Percentiles rank a stretch among this genome's conserved stretches.
Evolutionary conservation across 768 basidiomycete genomes (phyloP).

Genomic region (Leccinum truebloodii): DNA sequence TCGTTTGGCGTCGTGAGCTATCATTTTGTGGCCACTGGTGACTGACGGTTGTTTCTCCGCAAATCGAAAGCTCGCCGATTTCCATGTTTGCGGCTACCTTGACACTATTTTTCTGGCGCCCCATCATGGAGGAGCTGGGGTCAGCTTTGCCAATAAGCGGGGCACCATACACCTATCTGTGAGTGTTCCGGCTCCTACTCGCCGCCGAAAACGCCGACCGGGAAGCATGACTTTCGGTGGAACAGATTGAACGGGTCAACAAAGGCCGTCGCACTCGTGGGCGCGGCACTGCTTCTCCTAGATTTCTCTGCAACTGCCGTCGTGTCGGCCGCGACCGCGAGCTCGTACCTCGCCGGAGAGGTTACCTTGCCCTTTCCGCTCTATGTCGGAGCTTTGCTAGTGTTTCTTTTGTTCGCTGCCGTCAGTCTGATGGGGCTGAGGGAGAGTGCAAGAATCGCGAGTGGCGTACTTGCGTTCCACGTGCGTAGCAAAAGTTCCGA

Average conservation of each 20-base stretch:
- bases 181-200: slow-evolving; percentile 17
- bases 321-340: slow-evolving; percentile 73
- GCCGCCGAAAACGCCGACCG: background rate
- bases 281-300: slow-evolving; percentile 65
- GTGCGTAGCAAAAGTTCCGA: slow-evolving; percentile 36
- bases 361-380: slow-evolving; percentile 56
- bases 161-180: slow-evolving; percentile 73
- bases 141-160: slow-evolving; percentile 70
- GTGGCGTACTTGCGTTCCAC: slow-evolving; percentile 59
- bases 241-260: slow-evolving; percentile 62
- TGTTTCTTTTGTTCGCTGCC: slow-evolving; percentile 53
- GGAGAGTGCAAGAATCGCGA: slow-evolving; percentile 63
- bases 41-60: background rate
- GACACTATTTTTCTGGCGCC: slow-evolving; percentile 69
- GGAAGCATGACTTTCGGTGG: background rate
- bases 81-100: slow-evolving; percentile 63
- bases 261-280: slow-evolving; percentile 62
- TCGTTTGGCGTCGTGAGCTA: slow-evolving; percentile 8
- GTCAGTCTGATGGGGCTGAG: slow-evolving; percentile 59
- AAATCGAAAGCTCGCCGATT: slow-evolving; percentile 56
- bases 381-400: slow-evolving; percentile 51
- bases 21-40: background rate
- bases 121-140: slow-evolving; percentile 72
- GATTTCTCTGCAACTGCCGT: slow-evolving; percentile 71
- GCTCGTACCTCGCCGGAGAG: slow-evolving; percentile 66